Base-by-base conservation (phyloP, 2,329 filamentous ascomycete genomes). In the Tolypocladium tundrense region DNA sequence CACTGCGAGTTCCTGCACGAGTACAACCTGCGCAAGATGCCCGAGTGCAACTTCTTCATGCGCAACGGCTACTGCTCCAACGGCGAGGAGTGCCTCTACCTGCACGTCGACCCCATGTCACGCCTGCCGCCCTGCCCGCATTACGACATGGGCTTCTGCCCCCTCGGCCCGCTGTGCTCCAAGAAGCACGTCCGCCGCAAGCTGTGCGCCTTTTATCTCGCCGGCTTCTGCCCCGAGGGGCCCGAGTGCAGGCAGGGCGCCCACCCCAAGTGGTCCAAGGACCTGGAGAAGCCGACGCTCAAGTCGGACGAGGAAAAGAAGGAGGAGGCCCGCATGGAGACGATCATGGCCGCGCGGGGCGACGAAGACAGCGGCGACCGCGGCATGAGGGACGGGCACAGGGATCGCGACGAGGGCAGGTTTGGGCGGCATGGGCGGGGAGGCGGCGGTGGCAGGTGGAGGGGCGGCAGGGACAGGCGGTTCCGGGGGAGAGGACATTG, bases 1-100 rank as follows among this genome's bases (percentile, higher is more conserved):
- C 85, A 86, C 65, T 99, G 94, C 85, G 94, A 99, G 77, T 99
- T 97, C 68, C 80, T 97, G 54, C 94, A 99, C 80, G 94, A 97
- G 75, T 99, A 97, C 79, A 97, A 99, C 75, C 83, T 99, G 65
- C 87, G 94, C 62, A 92, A 94, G 73, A 97, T 97, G 91, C 92
- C 94, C 62, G 94, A 97, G 77, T 99, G 94, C 77, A 96, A 96
- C 69, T 96, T 96, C 74, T 97, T 93, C 75, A 87, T 91, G 59
- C 84, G 91, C 60, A 96, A 94, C 69, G 91, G 91, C 58, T 97
- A 95, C 72, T 99, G 94, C 76, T 90, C 89, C 62, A 96, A 97
- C 75, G 94, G 93, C 64, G 93, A 97, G 73, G 94, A 99, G 75
- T 99, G 94, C 69, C 79, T 96, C 6, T 96, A 96, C 72, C 85